Evolutionary conservation across 164 flowering plant genomes (phyloP).

Genomic region (Umbellularia californica): DNA sequence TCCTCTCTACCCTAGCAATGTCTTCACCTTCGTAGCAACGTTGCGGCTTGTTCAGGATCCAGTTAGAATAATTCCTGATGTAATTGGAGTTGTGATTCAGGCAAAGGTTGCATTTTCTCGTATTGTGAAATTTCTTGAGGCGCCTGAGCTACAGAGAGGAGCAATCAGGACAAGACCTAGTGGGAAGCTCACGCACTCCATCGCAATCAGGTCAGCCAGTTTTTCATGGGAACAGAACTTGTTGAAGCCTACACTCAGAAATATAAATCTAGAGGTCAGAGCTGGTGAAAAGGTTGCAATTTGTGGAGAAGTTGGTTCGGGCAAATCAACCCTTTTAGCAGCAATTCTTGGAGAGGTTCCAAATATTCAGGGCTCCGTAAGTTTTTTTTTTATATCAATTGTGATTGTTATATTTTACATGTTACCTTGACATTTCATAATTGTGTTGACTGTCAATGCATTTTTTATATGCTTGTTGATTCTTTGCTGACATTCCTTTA

Average conservation of each 20-base stretch:
- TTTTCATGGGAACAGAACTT: slow-evolving; percentile 52
- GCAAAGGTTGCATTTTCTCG: slow-evolving; percentile 55
- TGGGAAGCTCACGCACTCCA: slow-evolving; percentile 15
- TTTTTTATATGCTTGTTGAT: background rate
- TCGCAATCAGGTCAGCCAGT: slow-evolving; percentile 27
- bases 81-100: slow-evolving; percentile 41
- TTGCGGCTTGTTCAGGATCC: slow-evolving; percentile 72
- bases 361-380: slow-evolving; percentile 42
- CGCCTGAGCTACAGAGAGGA: slow-evolving; percentile 47
- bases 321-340: slow-evolving; percentile 65
- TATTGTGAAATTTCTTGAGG: slow-evolving; percentile 50
- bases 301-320: slow-evolving; percentile 73
- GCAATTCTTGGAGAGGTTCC: slow-evolving; percentile 67
- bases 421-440: background rate
- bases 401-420: background rate
- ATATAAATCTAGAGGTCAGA: slow-evolving; percentile 39
- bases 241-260: slow-evolving; percentile 34
- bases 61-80: slow-evolving; percentile 51
- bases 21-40: slow-evolving; percentile 80
- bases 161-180: slow-evolving; percentile 12
- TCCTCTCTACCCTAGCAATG: slow-evolving; percentile 56
- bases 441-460: background rate
- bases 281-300: slow-evolving; percentile 54
- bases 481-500: background rate
- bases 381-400: slow-evolving; percentile 12